These are phyloP conservation scores for Nosema muscidifuracis DNA, from an alignment of 371 early-diverging fungal species.

Conservation along the genomic window DNA sequence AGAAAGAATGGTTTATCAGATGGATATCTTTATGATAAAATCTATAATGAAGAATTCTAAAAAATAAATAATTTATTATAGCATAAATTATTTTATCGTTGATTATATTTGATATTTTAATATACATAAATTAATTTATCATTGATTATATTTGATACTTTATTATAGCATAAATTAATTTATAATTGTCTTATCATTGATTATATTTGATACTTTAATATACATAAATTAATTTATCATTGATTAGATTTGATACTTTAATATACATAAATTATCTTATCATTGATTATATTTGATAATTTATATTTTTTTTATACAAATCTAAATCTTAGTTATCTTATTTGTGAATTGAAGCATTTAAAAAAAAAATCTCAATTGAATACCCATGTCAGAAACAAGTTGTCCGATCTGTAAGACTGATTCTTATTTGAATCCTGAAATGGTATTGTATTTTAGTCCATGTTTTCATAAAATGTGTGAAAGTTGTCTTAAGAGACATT, in stretches of 20 bases:
- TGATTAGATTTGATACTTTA: too few species aligned
- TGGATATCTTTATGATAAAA: slow-evolving; percentile 49
- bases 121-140: too few species aligned
- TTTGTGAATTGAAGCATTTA: background rate
- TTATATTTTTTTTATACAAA: too few species aligned
- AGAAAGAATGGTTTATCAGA: slow-evolving; percentile 60
- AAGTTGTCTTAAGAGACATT: slow-evolving; percentile 58
- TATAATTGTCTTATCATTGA: background rate
- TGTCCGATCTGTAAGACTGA: slow-evolving; percentile 90
- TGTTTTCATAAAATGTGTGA: slow-evolving; percentile 91
- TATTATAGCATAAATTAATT: background rate
- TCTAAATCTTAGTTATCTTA: background rate
- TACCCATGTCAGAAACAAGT: slow-evolving; percentile 66
- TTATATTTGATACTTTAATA: too few species aligned
- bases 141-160: too few species aligned
- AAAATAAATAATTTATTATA: slow-evolving; percentile 18
- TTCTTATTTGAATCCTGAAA: slow-evolving; percentile 79
- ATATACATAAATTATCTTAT: too few species aligned
- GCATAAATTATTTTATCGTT: background rate
- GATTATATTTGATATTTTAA: too few species aligned
- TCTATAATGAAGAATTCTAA: slow-evolving; percentile 32
- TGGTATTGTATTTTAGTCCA: slow-evolving; percentile 81
- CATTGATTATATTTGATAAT: too few species aligned
- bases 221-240: too few species aligned
- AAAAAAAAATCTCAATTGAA: background rate